These are phyloP conservation scores for Aureobasidium sp. DNA, from an alignment of 2,329 filamentous ascomycete genomes.

Conservation along the genomic window DNA sequence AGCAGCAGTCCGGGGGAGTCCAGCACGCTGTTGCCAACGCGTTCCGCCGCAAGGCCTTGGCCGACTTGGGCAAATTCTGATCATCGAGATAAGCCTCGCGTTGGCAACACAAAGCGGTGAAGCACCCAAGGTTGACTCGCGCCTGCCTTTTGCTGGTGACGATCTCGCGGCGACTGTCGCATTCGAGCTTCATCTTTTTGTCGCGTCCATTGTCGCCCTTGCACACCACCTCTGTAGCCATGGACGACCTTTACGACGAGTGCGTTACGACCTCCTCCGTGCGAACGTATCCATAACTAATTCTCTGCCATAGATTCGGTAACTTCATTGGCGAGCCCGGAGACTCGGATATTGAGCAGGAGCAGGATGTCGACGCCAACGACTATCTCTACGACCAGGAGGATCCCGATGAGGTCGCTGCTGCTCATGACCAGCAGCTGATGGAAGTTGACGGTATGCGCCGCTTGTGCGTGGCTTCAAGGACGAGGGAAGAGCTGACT, in stretches of 20 bases:
- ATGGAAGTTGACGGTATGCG: conserved; percentile 82
- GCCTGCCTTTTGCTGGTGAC: background rate
- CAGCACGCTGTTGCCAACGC: background rate
- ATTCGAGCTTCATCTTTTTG: conserved; percentile 16
- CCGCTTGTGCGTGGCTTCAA: background rate
- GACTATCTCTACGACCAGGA: conserved; percentile 73
- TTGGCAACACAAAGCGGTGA: conserved; percentile 9
- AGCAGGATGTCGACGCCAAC: conserved; percentile 64
- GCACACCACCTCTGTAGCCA: conserved; percentile 35
- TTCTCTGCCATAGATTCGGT: conserved; percentile 61
- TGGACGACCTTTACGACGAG: conserved; percentile 99
- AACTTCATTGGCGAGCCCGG: conserved; percentile 96
- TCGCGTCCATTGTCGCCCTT: conserved; percentile 8
- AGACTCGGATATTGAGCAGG: conserved; percentile 80
- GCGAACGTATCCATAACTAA: conserved; percentile 15
- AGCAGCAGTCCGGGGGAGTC: conserved; percentile 8
- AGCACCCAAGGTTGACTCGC: background rate
- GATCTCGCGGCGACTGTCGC: conserved; percentile 6
- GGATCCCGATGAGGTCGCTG: conserved; percentile 48
- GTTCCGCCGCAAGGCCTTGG: background rate
- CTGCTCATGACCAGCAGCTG: conserved; percentile 64
- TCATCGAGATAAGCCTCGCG: background rate
- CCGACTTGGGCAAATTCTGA: background rate
- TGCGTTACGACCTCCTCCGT: conserved; percentile 34
- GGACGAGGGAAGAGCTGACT: background rate